phyloP scores from a whole-genome alignment of 768 basidiomycete genomes.

The Suillus plorans region DNA sequence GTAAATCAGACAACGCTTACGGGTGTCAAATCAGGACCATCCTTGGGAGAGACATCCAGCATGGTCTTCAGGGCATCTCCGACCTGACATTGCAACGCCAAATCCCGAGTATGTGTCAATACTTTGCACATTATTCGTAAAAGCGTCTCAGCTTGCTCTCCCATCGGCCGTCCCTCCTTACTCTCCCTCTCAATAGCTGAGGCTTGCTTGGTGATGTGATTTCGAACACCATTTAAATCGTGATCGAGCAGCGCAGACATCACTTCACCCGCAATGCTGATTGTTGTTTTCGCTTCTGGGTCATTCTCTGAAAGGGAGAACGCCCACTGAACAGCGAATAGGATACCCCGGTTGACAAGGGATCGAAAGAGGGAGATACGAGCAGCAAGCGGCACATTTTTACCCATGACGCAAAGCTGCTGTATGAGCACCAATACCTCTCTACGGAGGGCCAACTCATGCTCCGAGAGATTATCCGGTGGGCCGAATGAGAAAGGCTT shows the following conservation, averaged over 20 bases:
- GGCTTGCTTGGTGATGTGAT: conserved; percentile 82
- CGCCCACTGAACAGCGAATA: conserved; percentile 93
- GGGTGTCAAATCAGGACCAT: conserved; percentile 36
- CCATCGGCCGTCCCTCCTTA: conserved; percentile 51
- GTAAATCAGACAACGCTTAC: conserved; percentile 22
- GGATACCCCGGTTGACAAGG: conserved; percentile 83
- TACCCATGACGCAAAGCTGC: conserved; percentile 92
- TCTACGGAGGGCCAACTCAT: conserved; percentile 56
- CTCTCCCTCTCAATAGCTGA: conserved; percentile 68
- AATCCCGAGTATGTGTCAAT: conserved; percentile 75
- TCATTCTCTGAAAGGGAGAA: conserved; percentile 67
- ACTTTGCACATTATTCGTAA: conserved; percentile 73
- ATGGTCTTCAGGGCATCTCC: conserved; percentile 84
- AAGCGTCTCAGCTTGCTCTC: conserved; percentile 70
- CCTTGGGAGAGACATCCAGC: conserved; percentile 69
- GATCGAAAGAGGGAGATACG: conserved; percentile 84
- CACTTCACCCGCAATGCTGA: conserved; percentile 84
- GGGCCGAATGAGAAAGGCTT: conserved; percentile 54
- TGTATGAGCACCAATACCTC: conserved; percentile 88
- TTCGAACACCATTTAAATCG: conserved; percentile 82
- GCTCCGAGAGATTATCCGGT: conserved; percentile 53
- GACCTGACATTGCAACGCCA: conserved; percentile 88
- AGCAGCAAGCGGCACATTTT: conserved; percentile 89
- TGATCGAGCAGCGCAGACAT: conserved; percentile 86
- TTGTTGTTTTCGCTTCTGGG: conserved; percentile 50